Base-by-base conservation (phyloP, 164 flowering plant species). In the Cinnamomum micranthum region DNA sequence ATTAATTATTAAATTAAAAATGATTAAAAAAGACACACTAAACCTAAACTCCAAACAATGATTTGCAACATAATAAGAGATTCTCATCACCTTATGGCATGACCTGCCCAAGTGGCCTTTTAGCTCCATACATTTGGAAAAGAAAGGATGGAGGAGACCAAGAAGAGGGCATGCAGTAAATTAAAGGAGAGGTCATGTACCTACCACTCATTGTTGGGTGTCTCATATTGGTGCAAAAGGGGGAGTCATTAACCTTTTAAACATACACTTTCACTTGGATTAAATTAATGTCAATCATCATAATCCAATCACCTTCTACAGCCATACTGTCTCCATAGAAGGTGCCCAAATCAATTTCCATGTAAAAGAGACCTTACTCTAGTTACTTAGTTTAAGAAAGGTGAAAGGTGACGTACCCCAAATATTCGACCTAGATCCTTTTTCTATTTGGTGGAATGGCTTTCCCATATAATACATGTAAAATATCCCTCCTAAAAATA, bases 121-220 rank as follows among this genome's bases (percentile, higher is more conserved):
- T 41, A 7, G 47, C 47, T 7, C 47, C 47, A 7, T 6, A 41
- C 47, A 9, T 7, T 11, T 9, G 47, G 47, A 1, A 41, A 9
- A 41, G 47, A 41, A 41, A 79, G 72, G 70, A 75, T 68, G 33
- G 52, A 60, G 68, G n/a, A 33, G 35, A 74, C 68, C 65, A 59
- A 71, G 9, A 24, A 70, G 50, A 65, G 60, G 69, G 33, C n/a
- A n/a, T n/a, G n/a, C 64, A 62, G 68, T 68, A 71, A 24, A 24
- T 24, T 24, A 24, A 76, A 68, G 74, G 68, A 73, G 74, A 79
- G 50, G 75, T 75, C 78, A 79, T 23, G 59, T 31, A 70, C 47
- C 11, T 9, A 41, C 20, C 81, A 72, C 74, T 76, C 41, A 76
- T 6, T 69, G 33, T 17, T 69, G 13, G 65, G 78, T 79, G 74